Conservation (phyloP, 345 rosid genomes). For the Cardamine occulta region DNA sequence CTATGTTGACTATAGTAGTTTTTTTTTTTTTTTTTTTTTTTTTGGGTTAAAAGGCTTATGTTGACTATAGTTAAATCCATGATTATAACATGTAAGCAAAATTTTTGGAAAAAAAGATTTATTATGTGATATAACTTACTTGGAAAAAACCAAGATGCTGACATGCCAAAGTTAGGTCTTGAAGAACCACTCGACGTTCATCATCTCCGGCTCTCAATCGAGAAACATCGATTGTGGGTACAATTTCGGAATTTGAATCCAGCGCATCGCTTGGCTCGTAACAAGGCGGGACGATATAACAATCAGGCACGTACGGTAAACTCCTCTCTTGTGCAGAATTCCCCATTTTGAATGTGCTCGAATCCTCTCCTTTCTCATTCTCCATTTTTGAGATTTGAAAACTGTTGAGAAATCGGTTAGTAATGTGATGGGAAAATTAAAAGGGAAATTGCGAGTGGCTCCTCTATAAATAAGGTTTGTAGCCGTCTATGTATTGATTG, state of each 20-base stretch:
- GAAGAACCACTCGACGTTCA: conserved; percentile 45
- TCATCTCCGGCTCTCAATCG: conserved; percentile 40
- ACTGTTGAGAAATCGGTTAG: not conserved
- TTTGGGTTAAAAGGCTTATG: too few relatives aligned
- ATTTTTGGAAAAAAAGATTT: not conserved
- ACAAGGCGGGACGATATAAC: conserved; percentile 46
- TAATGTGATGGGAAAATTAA: not conserved
- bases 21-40: too few relatives aligned
- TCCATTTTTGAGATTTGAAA: conserved; percentile 41
- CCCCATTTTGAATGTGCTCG: conserved; percentile 50
- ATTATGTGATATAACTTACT: conserved; percentile 40
- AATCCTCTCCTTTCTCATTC: conserved; percentile 27
- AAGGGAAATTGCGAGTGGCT: not conserved
- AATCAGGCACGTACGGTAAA: conserved; percentile 47
- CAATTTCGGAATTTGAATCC: conserved; percentile 26
- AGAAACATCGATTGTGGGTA: conserved; percentile 58
- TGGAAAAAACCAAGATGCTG: conserved; percentile 58
- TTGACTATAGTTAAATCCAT: not conserved
- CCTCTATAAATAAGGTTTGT: conserved; percentile 28
- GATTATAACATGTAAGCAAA: not conserved
- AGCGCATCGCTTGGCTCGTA: conserved; percentile 30
- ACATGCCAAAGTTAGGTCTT: conserved; percentile 53
- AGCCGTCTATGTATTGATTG: conserved; percentile 28
- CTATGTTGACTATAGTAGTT: not conserved
- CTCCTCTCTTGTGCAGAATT: conserved; percentile 56